Evolutionary conservation across 805 yeast species (phyloP), one percentile per base, ranked within the genome.

Genomic region (Phaffomyces opuntiae): DNA sequence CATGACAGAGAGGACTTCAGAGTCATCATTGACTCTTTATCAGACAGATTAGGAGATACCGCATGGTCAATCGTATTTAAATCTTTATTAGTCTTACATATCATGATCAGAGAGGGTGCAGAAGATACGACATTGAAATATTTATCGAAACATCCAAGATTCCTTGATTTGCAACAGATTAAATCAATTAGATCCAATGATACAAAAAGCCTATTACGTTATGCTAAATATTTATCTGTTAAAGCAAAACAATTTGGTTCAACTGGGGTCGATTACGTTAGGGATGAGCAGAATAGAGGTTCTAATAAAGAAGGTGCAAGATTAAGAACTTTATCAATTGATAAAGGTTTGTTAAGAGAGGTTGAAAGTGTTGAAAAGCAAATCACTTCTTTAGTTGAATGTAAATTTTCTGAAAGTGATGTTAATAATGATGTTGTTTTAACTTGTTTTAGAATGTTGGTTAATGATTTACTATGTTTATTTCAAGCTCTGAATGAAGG

Each of bases 401-500:
- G 93, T 63, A 80, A 75, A 57, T 87, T 84, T 58, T 73, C 77
- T 56, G 95, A 89, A 60, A 74, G 74, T 46, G 97, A 91, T 54
- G 77, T 89, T 42, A 82, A 80, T 53, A 89, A 89, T 64, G 97
- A 93, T 59, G 75, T 93, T 40, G 66, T 88, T 21, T 70, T 91
- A 51, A 84, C 91, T 36, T 85, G 91, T 29, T 93, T 91, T 69
- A 73, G 96, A 47, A 73, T 91, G 66, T 73, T 93, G 40, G 96
- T 91, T n/a, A 86, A 85, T 55, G 99, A 93, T 63, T 71, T 91
- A 50, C 72, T 93, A 53, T 78, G 90, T 1, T 69, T 93, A 36
- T 95, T 87, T 66, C 96, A 91, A 65, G 83, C 87, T 40, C 70
- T 93, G 53, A 93, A 93, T 66, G 98, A 93, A 65, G 99, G 98